A percentile compares a stretch with the other conserved stretches of the same genome.
Conservation (phyloP, 2,329 filamentous ascomycete species). For the Fusarium verrucosum region DNA sequence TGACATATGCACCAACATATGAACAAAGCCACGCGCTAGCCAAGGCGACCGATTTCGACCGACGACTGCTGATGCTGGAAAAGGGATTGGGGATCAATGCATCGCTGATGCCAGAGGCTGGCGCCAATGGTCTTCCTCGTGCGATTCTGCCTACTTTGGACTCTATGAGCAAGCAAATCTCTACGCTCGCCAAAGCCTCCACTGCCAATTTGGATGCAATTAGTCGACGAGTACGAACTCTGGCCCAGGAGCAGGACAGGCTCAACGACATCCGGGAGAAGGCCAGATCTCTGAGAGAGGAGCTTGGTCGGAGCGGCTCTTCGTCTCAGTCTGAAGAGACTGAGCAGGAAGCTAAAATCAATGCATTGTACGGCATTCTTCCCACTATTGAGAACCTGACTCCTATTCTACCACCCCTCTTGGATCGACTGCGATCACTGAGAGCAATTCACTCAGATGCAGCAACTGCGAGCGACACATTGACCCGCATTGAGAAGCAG, state of each 20-base stretch:
- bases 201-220: slow-evolving; percentile 78
- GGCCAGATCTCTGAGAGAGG: slow-evolving; percentile 69
- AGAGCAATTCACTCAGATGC: slow-evolving; percentile 87
- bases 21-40: slow-evolving; percentile 76
- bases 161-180: slow-evolving; percentile 81
- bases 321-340: slow-evolving; percentile 59
- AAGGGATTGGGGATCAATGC: slow-evolving; percentile 81
- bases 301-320: slow-evolving; percentile 59
- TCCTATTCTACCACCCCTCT: slow-evolving; percentile 82
- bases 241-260: slow-evolving; percentile 77
- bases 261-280: slow-evolving; percentile 72
- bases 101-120: slow-evolving; percentile 70
- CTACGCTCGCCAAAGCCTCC: slow-evolving; percentile 76
- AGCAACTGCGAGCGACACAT: slow-evolving; percentile 78
- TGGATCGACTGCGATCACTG: slow-evolving; percentile 86
- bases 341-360: slow-evolving; percentile 86
- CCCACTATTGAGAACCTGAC: slow-evolving; percentile 88
- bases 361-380: slow-evolving; percentile 87
- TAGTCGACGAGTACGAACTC: slow-evolving; percentile 72
- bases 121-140: slow-evolving; percentile 63
- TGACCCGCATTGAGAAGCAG: slow-evolving; percentile 79
- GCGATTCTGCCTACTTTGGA: slow-evolving; percentile 87
- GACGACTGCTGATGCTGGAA: slow-evolving; percentile 81
- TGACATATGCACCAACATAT: slow-evolving; percentile 71
- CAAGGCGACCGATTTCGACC: slow-evolving; percentile 88